Percentiles rank a stretch among this genome's conserved stretches.
These are phyloP conservation scores for Sonneratia alba DNA, from an alignment of 345 rosid genomes.

Conservation along the genomic window DNA sequence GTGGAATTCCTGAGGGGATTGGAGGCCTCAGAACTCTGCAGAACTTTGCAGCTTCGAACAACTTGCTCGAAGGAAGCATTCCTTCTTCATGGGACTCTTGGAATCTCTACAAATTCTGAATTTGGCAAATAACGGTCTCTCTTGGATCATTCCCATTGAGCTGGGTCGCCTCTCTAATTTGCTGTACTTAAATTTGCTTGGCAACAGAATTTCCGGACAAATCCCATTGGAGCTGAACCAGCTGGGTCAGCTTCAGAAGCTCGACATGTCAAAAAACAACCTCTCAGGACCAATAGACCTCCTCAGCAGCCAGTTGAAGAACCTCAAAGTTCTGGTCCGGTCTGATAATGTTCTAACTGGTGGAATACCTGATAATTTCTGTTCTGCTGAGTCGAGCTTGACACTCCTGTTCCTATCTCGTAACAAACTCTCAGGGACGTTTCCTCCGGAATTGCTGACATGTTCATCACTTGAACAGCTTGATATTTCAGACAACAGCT, in stretches of 20 bases:
- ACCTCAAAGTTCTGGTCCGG: constrained; percentile 37
- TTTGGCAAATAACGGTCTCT: constrained; percentile 63
- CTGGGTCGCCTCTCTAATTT: constrained; percentile 45
- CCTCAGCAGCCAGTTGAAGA: constrained; percentile 27
- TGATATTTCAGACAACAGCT: constrained; percentile 50
- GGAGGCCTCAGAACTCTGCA: constrained; percentile 36
- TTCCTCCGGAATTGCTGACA: constrained; percentile 47
- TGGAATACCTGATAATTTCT: constrained; percentile 43
- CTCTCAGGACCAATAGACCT: constrained; percentile 56
- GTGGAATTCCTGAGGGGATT: constrained; percentile 52
- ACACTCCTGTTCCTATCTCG: constrained; percentile 36
- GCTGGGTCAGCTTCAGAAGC: constrained; percentile 37
- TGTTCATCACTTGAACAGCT: constrained; percentile 51
- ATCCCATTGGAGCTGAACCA: constrained; percentile 48
- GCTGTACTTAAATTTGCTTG: constrained; percentile 42
- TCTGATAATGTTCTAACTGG: constrained; percentile 45
- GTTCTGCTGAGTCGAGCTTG: constrained; percentile 39
- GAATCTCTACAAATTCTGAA: constrained; percentile 42
- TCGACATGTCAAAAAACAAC: constrained; percentile 61
- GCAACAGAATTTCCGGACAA: constrained; percentile 45
- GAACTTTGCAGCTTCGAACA: constrained; percentile 43
- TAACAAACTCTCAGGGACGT: constrained; percentile 49
- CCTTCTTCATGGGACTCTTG: constrained; percentile 49
- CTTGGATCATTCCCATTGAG: constrained; percentile 54
- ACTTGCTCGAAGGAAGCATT: constrained; percentile 59